Percentiles rank a stretch among this genome's conserved stretches.
Conservation (phyloP, 2,329 filamentous ascomycete genomes). For the Aspergillus hortae region DNA sequence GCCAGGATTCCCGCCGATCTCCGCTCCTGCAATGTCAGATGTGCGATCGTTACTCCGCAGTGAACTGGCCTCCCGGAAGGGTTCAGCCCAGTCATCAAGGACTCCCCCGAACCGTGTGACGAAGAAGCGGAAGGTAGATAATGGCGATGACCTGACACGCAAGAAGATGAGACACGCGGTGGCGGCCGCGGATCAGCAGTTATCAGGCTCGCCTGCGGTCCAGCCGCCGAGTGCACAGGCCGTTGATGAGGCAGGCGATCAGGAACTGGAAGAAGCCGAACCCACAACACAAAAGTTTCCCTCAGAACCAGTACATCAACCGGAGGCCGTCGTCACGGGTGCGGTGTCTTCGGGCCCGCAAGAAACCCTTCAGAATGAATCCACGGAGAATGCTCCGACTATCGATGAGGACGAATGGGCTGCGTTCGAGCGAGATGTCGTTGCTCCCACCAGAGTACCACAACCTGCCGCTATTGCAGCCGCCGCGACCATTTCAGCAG, state of each 20-base stretch:
- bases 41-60: slow-evolving; percentile 75
- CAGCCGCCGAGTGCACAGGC: slow-evolving; percentile 20
- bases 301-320: slow-evolving; percentile 9
- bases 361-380: slow-evolving; percentile 6
- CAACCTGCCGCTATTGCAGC: slow-evolving; percentile 31
- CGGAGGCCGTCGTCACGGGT: slow-evolving; percentile 9
- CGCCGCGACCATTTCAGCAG: slow-evolving; percentile 63
- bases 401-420: slow-evolving; percentile 81
- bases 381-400: slow-evolving; percentile 8
- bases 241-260: slow-evolving; percentile 24
- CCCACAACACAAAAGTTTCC: slow-evolving; percentile 21
- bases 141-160: slow-evolving; percentile 36
- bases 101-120: slow-evolving; percentile 31
- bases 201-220: slow-evolving; percentile 26
- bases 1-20: background rate
- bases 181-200: slow-evolving; percentile 29
- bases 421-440: slow-evolving; percentile 81
- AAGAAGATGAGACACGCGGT: slow-evolving; percentile 43
- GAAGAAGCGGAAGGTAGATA: slow-evolving; percentile 55
- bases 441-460: slow-evolving; percentile 39
- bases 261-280: slow-evolving; percentile 25
- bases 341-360: slow-evolving; percentile 6
- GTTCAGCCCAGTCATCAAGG: slow-evolving; percentile 55
- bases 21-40: slow-evolving; percentile 61
- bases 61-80: slow-evolving; percentile 69